Percentiles rank a stretch among this genome's conserved stretches.
Conservation (phyloP, 2,329 filamentous ascomycete genomes). For the Monilinia aucupariae region DNA sequence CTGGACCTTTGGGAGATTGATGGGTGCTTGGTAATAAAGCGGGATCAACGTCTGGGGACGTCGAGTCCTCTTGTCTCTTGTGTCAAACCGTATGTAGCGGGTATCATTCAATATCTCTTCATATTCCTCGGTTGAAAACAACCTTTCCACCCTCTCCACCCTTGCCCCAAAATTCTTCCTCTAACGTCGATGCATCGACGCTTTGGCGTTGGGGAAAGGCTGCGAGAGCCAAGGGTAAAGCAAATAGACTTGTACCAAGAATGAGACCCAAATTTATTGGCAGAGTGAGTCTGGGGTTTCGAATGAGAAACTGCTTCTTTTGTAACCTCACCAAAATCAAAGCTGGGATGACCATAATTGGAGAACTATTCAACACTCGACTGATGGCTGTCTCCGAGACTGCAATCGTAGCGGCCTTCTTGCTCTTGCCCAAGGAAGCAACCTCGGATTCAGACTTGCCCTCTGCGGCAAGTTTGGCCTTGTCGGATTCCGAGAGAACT, state of each 20-base stretch:
- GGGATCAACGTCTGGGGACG: constrained; percentile 1
- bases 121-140: constrained; percentile 96
- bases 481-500: constrained; percentile 66
- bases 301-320: constrained; percentile 73
- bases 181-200: constrained; percentile 68
- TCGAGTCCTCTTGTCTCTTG: not conserved
- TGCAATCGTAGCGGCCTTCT: constrained; percentile 79
- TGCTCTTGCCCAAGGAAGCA: constrained; percentile 75
- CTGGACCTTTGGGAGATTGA: not conserved
- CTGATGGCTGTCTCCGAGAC: constrained; percentile 90
- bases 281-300: constrained; percentile 67
- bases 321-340: constrained; percentile 81
- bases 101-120: constrained; percentile 11
- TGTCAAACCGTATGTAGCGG: not conserved
- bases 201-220: constrained; percentile 89
- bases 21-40: constrained; percentile 2
- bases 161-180: constrained; percentile 78
- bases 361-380: constrained; percentile 86
- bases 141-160: constrained; percentile 77
- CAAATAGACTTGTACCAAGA: constrained; percentile 78
- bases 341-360: constrained; percentile 94
- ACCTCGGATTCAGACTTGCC: constrained; percentile 60
- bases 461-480: constrained; percentile 49
- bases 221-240: constrained; percentile 80
- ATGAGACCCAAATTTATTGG: constrained; percentile 87